Conservation (phyloP, 2,329 filamentous ascomycete species). For the Alternaria infectoria region DNA sequence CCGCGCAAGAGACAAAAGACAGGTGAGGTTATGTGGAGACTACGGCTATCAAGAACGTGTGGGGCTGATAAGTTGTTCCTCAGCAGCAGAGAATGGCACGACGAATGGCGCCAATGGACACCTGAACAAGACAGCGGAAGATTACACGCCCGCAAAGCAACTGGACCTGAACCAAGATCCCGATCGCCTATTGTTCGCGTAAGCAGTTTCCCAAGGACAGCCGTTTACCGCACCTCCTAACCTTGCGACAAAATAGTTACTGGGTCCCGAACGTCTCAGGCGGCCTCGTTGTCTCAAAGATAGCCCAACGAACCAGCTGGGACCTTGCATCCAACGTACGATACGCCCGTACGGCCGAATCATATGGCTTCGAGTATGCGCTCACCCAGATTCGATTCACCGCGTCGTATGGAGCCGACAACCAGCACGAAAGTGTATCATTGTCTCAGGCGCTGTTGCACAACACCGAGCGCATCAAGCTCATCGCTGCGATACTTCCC, state of each 20-base stretch:
- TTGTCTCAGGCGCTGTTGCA: conserved; percentile 58
- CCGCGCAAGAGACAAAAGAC: conserved; percentile 4
- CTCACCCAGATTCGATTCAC: conserved; percentile 62
- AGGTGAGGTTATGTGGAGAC: not conserved
- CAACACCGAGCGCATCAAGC: conserved; percentile 56
- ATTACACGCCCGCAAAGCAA: conserved; percentile 30
- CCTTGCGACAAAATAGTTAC: conserved; percentile 44
- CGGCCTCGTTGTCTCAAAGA: conserved; percentile 60
- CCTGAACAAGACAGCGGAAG: not conserved
- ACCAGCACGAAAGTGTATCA: conserved; percentile 61
- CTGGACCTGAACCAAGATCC: conserved; percentile 52
- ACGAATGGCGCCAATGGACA: not conserved
- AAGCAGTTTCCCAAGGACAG: not conserved
- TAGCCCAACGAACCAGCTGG: conserved; percentile 58
- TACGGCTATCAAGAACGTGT: not conserved
- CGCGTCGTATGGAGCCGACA: conserved; percentile 55
- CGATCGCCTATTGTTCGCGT: conserved; percentile 55
- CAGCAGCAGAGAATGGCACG: not conserved
- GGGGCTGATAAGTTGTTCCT: not conserved
- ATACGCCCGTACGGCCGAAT: conserved; percentile 59
- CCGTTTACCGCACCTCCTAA: not conserved
- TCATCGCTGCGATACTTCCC: conserved; percentile 60
- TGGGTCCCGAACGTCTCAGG: conserved; percentile 63
- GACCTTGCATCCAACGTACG: conserved; percentile 56
- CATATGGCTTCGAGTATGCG: conserved; percentile 59